phyloP scores from a whole-genome alignment of 495 filamentous ascomycete genomes.

The Halenospora varia region DNA sequence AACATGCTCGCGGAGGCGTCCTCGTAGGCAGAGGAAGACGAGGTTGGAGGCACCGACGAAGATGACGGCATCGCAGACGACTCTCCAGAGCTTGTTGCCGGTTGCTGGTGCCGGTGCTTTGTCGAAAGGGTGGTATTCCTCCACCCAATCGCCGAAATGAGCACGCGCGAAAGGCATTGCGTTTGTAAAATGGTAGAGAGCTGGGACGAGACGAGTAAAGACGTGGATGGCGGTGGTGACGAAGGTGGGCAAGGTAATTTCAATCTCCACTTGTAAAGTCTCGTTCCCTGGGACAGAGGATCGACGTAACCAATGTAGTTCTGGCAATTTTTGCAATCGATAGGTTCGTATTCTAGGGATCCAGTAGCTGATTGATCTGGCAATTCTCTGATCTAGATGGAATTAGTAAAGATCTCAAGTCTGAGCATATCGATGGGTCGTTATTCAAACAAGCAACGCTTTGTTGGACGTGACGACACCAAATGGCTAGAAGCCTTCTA shows the following conservation, averaged over 20 bases:
- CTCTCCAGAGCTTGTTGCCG: slow-evolving; percentile 1
- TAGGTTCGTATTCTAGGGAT: slow-evolving; percentile 15
- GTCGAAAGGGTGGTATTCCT: background rate
- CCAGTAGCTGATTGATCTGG: too few relatives aligned
- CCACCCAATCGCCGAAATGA: background rate
- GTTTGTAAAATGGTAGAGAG: background rate
- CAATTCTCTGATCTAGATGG: background rate
- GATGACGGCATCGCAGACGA: too few relatives aligned
- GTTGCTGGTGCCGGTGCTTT: background rate
- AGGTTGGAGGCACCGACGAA: background rate
- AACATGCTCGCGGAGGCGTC: background rate
- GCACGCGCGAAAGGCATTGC: slow-evolving; percentile 3
- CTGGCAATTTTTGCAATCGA: slow-evolving; percentile 40
- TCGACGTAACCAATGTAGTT: slow-evolving; percentile 42
- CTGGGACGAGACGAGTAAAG: background rate
- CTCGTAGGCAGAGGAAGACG: background rate
- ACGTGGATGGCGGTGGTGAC: background rate
- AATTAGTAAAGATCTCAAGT: background rate
- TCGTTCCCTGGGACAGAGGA: slow-evolving; percentile 34
- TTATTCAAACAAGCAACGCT: too few relatives aligned
- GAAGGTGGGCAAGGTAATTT: slow-evolving; percentile 12
- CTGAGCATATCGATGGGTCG: too few relatives aligned
- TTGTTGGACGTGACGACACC: too few relatives aligned
- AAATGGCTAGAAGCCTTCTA: too few relatives aligned
- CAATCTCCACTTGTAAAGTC: slow-evolving; percentile 50